These are phyloP conservation scores for Aspergillus terreus DNA, from an alignment of 2,329 filamentous ascomycete genomes.

Conservation along the genomic window DNA sequence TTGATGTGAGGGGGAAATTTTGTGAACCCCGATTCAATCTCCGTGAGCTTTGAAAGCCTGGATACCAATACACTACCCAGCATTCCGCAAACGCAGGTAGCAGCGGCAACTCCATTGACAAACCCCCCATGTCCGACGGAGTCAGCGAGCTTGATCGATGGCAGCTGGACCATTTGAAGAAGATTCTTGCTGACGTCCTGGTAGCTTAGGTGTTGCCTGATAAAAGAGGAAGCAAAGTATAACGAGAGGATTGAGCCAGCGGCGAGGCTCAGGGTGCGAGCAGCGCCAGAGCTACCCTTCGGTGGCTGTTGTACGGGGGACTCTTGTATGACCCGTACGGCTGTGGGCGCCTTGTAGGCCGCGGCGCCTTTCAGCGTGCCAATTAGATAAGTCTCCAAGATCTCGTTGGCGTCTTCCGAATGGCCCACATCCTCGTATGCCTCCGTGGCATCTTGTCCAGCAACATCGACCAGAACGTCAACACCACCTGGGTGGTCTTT, in stretches of 20 bases:
- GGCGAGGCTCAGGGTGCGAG: not conserved
- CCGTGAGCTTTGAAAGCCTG: slow-evolving; percentile 15
- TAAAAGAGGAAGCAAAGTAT: not conserved
- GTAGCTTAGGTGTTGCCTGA: not conserved
- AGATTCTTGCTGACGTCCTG: not conserved
- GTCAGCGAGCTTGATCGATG: not conserved
- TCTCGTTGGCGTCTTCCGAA: slow-evolving; percentile 43
- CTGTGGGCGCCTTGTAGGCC: slow-evolving; percentile 11
- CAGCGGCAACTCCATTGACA: slow-evolving; percentile 18
- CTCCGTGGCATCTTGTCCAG: slow-evolving; percentile 39
- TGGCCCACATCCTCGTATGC: slow-evolving; percentile 46
- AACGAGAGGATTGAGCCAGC: slow-evolving; percentile 1
- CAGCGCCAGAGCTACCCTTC: not conserved
- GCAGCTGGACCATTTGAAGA: not conserved
- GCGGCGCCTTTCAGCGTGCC: slow-evolving; percentile 29
- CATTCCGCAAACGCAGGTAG: slow-evolving; percentile 10
- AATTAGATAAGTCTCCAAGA: slow-evolving; percentile 34
- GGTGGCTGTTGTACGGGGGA: not conserved
- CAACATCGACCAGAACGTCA: slow-evolving; percentile 38
- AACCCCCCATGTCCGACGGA: slow-evolving; percentile 11
- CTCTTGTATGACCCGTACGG: slow-evolving; percentile 18
- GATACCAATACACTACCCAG: slow-evolving; percentile 9
- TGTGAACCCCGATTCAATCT: slow-evolving; percentile 22
- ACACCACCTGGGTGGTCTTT: slow-evolving; percentile 54
- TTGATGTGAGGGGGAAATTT: slow-evolving; percentile 32